Evolutionary conservation across 495 filamentous ascomycete species (phyloP), one percentile per base, ranked within the genome.

Genomic region (Daldinia vernicosa): DNA sequence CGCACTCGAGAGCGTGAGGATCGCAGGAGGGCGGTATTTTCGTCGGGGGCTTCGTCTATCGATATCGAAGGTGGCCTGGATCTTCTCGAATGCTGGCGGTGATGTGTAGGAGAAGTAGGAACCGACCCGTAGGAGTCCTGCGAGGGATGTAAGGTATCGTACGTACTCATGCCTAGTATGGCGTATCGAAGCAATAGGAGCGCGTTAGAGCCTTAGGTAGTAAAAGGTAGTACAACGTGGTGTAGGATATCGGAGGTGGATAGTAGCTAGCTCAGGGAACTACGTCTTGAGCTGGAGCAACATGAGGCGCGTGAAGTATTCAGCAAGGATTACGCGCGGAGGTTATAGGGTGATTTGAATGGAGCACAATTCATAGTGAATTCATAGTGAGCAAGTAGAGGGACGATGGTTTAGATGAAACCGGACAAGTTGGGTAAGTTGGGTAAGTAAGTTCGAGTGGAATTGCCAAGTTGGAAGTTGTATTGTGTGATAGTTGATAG

Each of bases 21-120:
- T 32, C 71, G 76, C 19, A 87, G 76, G 28, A 87, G 79, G 9
- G 84, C 65, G 15, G 83, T 80, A 51, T 77, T 76, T 77, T 87
- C 85, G 71, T 85, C 84, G 7, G 82, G 75, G 26, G 66, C 43
- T 12, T 81, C 82, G 12, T n/a, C n/a, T n/a, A n/a, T n/a, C n/a
- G 78, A 63, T 32, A 64, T 63, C 55, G 80, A 81, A 12, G 76
- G 67, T n/a, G 76, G 66, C 50, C 76, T 64, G 53, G 60, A 50
- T 59, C 47, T 62, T 63, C 67, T 67, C 17, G 67, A 54, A 60
- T 59, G 65, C 1, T 63, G 72, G 24, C 74, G 76, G 15, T 53
- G 64, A 26, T 61, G 8, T 1, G 61, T 70, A 5, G 71, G 69
- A 26, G 66, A 70, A 15, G 39, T 17, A n/a, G 75, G 72, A 17